Conservation (phyloP, 2,329 filamentous ascomycete species). For the Albifimbria verrucaria region DNA sequence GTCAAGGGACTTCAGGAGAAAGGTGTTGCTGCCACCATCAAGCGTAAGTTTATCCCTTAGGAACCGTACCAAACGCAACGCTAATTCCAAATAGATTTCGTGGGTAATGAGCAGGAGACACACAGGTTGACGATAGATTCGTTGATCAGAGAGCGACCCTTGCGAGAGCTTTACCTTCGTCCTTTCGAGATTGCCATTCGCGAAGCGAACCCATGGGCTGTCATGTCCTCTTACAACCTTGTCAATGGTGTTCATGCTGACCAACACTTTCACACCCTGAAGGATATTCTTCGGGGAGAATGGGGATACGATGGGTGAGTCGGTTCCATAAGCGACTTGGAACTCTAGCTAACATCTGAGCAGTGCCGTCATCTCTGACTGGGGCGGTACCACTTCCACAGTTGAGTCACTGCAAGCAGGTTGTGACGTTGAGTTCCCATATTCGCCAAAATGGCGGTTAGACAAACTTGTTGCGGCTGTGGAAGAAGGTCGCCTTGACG, state of each 20-base stretch:
- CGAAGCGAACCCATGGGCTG: conserved; percentile 65
- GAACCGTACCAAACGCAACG: background rate
- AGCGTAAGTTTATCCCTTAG: conserved; percentile 48
- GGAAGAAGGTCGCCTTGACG: conserved; percentile 42
- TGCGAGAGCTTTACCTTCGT: conserved; percentile 70
- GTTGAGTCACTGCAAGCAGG: conserved; percentile 53
- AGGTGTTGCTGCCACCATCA: conserved; percentile 73
- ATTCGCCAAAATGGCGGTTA: conserved; percentile 52
- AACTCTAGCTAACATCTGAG: conserved; percentile 8
- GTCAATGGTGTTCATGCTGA: conserved; percentile 59
- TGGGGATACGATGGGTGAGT: conserved; percentile 59
- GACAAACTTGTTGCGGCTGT: conserved; percentile 55
- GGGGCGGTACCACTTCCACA: conserved; percentile 56
- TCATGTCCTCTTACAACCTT: conserved; percentile 68
- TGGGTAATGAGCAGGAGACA: conserved; percentile 72
- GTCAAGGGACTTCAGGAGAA: conserved; percentile 71
- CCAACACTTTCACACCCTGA: conserved; percentile 53
- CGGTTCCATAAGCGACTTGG: background rate
- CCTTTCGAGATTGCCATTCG: conserved; percentile 71
- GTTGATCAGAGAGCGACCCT: conserved; percentile 58
- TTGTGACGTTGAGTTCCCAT: conserved; percentile 57
- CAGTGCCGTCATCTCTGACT: conserved; percentile 56
- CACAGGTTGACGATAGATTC: conserved; percentile 53
- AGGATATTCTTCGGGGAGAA: conserved; percentile 55
- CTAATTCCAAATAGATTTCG: conserved; percentile 47